Conservation (phyloP, 2,329 filamentous ascomycete species). For the Nigrospora osmanthi region DNA sequence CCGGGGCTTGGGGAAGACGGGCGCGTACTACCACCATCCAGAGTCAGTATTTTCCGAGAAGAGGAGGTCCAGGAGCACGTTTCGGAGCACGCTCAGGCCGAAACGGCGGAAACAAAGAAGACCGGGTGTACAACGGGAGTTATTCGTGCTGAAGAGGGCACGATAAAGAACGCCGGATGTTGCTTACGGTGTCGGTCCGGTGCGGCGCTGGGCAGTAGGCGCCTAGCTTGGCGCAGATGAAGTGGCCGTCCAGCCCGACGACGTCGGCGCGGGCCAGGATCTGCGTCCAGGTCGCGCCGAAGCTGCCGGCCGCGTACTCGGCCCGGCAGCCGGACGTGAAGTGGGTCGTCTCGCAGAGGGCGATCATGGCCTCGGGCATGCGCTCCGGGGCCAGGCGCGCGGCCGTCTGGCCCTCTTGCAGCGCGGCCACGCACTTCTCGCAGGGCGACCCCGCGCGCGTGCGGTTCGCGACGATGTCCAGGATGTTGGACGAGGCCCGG, state of each 20-base stretch:
- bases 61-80: too few relatives aligned
- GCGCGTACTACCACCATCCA: too few relatives aligned
- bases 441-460: constrained; percentile 32
- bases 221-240: constrained; percentile 45
- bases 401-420: constrained; percentile 40
- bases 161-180: too few relatives aligned
- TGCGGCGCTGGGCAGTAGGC: constrained; percentile 38
- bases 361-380: constrained; percentile 41
- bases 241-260: constrained; percentile 44
- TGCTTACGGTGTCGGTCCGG: constrained; percentile 27
- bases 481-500: constrained; percentile 33
- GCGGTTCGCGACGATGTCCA: constrained; percentile 31
- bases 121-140: too few relatives aligned
- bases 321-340: constrained; percentile 38
- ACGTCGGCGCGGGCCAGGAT: constrained; percentile 45
- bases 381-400: constrained; percentile 38
- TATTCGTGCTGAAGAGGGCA: too few relatives aligned
- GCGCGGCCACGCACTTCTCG: constrained; percentile 42
- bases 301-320: constrained; percentile 36
- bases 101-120: too few relatives aligned
- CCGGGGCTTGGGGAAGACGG: constrained; percentile 46
- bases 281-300: constrained; percentile 50
- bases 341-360: constrained; percentile 37
- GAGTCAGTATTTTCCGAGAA: too few relatives aligned
- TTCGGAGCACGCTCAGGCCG: too few relatives aligned